Evolutionary conservation across 2,329 filamentous ascomycete species (phyloP).

Genomic region (Cladosporium halotolerans): DNA sequence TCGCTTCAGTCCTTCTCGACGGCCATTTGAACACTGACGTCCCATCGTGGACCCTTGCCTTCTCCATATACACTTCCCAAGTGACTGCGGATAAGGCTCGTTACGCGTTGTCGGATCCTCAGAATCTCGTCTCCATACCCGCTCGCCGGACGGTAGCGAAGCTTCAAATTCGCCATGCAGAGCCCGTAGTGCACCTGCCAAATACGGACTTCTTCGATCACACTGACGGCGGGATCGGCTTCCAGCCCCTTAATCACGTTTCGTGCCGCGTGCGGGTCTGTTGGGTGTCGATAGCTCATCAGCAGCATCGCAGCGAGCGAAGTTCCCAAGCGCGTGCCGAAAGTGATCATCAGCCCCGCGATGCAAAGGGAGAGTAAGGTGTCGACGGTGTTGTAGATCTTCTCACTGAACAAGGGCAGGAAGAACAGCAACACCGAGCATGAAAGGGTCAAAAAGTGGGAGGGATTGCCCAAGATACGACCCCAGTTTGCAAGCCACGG

Average conservation of each 20-base stretch:
- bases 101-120: slow-evolving; percentile 69
- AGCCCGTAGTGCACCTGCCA: slow-evolving; percentile 98
- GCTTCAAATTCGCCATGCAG: slow-evolving; percentile 88
- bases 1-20: slow-evolving; percentile 39
- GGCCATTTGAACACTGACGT: slow-evolving; percentile 79
- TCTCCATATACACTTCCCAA: slow-evolving; percentile 83
- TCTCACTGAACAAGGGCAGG: slow-evolving; percentile 72
- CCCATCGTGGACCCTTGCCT: slow-evolving; percentile 76
- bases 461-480: slow-evolving; percentile 85
- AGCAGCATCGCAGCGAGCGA: slow-evolving; percentile 89
- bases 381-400: slow-evolving; percentile 80
- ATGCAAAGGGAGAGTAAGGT: slow-evolving; percentile 74
- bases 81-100: slow-evolving; percentile 73
- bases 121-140: slow-evolving; percentile 60
- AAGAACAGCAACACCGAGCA: slow-evolving; percentile 76
- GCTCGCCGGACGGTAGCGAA: slow-evolving; percentile 57
- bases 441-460: slow-evolving; percentile 86
- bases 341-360: slow-evolving; percentile 77
- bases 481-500: slow-evolving; percentile 76
- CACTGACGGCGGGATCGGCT: slow-evolving; percentile 66
- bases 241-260: slow-evolving; percentile 81
- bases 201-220: slow-evolving; percentile 85
- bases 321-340: slow-evolving; percentile 76
- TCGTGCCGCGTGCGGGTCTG: slow-evolving; percentile 47
- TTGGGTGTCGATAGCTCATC: slow-evolving; percentile 68